These are phyloP conservation scores for Fusarium torreyae DNA, from an alignment of 2,329 filamentous ascomycete species.

Conservation along the genomic window DNA sequence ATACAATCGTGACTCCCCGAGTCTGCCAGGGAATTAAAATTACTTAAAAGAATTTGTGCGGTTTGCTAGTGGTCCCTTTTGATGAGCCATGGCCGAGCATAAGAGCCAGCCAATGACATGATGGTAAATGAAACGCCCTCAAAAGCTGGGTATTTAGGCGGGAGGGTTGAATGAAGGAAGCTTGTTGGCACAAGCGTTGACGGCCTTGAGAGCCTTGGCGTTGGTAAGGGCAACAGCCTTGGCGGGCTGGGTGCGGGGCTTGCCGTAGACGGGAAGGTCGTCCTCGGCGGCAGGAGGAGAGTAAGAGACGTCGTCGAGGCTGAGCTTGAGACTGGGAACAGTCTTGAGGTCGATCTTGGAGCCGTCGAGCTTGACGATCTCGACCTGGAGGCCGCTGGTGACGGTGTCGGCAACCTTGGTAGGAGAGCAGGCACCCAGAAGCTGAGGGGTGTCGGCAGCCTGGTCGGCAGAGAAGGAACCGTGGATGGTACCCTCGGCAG, in stretches of 20 bases:
- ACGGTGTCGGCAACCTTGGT: conserved; percentile 49
- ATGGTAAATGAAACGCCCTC: conserved; percentile 27
- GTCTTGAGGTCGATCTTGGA: conserved; percentile 55
- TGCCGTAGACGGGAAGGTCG: conserved; percentile 51
- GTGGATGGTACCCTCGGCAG: conserved; percentile 51
- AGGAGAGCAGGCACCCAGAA: conserved; percentile 56
- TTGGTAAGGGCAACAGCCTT: conserved; percentile 39
- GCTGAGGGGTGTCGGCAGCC: conserved; percentile 74
- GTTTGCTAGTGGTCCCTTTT: conserved; percentile 44
- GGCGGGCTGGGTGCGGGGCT: conserved; percentile 35
- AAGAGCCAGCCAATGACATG: conserved; percentile 1
- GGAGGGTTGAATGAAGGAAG: conserved; percentile 41
- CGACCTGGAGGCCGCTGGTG: conserved; percentile 50
- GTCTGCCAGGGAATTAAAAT: conserved; percentile 45
- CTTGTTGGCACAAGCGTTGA: conserved; percentile 38
- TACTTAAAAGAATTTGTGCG: conserved; percentile 45
- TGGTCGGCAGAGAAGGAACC: conserved; percentile 63
- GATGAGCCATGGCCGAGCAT: conserved; percentile 9
- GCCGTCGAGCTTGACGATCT: conserved; percentile 57
- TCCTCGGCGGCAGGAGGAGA: conserved; percentile 45
- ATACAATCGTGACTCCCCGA: conserved; percentile 42
- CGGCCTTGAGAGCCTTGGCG: conserved; percentile 37
- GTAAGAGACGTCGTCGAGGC: conserved; percentile 49
- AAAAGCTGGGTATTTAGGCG: conserved; percentile 26
- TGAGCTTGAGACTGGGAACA: conserved; percentile 56